Conservation (phyloP, 495 filamentous ascomycete genomes). For the Lindgomyces ingoldianus region DNA sequence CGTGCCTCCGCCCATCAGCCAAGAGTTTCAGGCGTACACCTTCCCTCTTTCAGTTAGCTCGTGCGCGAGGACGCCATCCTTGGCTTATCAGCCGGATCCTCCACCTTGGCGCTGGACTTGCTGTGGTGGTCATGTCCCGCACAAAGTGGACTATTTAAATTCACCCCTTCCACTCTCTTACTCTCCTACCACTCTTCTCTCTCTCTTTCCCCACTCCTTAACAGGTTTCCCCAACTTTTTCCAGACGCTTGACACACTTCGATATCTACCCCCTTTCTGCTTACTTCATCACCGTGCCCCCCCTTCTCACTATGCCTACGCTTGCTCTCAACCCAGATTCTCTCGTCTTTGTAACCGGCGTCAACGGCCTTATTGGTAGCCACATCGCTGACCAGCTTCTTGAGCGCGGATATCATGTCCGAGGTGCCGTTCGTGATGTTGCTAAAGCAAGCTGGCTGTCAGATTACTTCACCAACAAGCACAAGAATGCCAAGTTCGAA, state of each 20-base stretch:
- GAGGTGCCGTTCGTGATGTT: conserved; percentile 34
- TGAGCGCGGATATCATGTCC: conserved; percentile 36
- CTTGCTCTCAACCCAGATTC: conserved; percentile 20
- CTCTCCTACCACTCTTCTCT: background rate
- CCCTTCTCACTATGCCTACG: conserved; percentile 23
- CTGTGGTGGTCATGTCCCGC: background rate
- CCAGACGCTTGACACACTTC: too few relatives aligned
- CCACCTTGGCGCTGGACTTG: background rate
- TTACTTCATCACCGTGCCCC: conserved; percentile 20
- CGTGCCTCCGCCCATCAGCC: too few relatives aligned
- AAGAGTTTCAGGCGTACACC: conserved; percentile 2
- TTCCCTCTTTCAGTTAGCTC: background rate
- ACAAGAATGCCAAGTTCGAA: conserved; percentile 20
- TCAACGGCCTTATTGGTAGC: conserved; percentile 45
- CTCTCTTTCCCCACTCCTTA: background rate
- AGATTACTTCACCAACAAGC: conserved; percentile 19
- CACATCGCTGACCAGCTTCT: conserved; percentile 46
- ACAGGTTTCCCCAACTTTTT: conserved; percentile 7
- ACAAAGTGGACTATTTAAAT: background rate
- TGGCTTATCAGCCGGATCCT: conserved; percentile 7
- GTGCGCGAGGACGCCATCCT: background rate
- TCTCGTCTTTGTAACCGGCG: conserved; percentile 44
- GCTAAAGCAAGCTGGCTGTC: conserved; percentile 37
- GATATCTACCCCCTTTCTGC: conserved; percentile 19
- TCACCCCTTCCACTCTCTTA: background rate